Evolutionary conservation across 108 stramenopile species (phyloP).

Genomic region (Parietichytrium sp.): DNA sequence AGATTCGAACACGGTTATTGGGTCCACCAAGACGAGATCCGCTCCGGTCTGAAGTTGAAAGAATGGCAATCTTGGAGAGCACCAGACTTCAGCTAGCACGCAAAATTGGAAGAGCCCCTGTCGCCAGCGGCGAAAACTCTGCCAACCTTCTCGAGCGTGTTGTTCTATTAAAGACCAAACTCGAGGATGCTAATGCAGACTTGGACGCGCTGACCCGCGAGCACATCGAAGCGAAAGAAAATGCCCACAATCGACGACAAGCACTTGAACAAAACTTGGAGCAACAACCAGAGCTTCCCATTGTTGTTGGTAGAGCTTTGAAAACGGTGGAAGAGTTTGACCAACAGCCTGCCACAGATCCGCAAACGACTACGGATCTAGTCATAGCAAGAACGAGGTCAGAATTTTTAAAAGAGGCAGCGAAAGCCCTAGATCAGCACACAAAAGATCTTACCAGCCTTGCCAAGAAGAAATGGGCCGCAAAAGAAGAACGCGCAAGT

Average conservation of each 20-base stretch:
- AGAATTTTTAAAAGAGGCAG: not conserved
- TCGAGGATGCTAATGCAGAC: no score
- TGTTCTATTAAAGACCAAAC: no score
- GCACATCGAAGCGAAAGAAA: no score
- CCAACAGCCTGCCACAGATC: not conserved
- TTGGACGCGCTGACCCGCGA: no score
- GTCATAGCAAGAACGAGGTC: not conserved
- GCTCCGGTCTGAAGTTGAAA: not conserved
- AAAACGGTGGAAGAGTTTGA: not conserved
- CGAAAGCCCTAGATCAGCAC: not conserved
- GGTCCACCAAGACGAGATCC: conserved; percentile 18
- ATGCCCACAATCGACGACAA: not conserved
- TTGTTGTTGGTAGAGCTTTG: not conserved
- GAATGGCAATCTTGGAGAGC: not conserved
- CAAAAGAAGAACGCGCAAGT: not conserved
- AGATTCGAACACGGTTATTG: no score
- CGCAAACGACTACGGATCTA: not conserved
- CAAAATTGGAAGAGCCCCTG: not conserved
- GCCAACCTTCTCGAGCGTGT: no score
- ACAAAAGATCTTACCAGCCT: not conserved
- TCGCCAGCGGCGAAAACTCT: no score
- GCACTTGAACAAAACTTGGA: not conserved
- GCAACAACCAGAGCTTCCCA: not conserved
- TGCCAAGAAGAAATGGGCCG: not conserved
- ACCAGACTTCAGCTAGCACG: not conserved